Percentiles rank a stretch among this genome's conserved stretches.
These are phyloP conservation scores for Vanderwaltozyma tropicalis DNA, from an alignment of 805 yeast species.

Conservation along the genomic window DNA sequence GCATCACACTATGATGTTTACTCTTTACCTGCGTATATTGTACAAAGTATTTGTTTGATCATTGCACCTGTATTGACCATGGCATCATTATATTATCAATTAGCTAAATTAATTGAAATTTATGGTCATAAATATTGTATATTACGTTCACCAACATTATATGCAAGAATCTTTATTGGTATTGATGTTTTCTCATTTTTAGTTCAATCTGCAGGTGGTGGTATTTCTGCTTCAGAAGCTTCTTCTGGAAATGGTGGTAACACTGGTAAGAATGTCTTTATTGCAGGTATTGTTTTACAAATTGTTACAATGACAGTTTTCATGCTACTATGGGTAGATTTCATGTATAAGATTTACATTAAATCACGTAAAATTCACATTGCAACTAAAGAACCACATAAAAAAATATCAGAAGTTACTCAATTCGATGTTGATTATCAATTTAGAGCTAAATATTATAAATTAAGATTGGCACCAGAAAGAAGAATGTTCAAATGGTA, in stretches of 20 bases:
- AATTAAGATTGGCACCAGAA: slow-evolving; percentile 22
- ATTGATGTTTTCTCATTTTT: slow-evolving; percentile 57
- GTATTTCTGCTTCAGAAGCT: slow-evolving; percentile 44
- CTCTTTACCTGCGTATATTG: slow-evolving; percentile 36
- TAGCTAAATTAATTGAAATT: slow-evolving; percentile 57
- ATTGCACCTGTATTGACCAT: slow-evolving; percentile 75
- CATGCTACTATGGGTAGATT: slow-evolving; percentile 38
- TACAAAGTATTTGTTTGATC: slow-evolving; percentile 61
- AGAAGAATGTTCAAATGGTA: slow-evolving; percentile 32
- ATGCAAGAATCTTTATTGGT: slow-evolving; percentile 49
- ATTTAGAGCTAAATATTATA: slow-evolving; percentile 19
- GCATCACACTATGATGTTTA: slow-evolving; percentile 32
- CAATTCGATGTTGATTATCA: slow-evolving; percentile 15
- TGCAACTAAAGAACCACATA: slow-evolving; percentile 8
- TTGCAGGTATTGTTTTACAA: slow-evolving; percentile 72
- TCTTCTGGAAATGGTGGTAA: slow-evolving; percentile 16
- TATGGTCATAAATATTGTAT: slow-evolving; percentile 46
- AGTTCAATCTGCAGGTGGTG: slow-evolving; percentile 73
- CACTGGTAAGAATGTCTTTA: slow-evolving; percentile 38
- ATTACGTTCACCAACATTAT: slow-evolving; percentile 26
- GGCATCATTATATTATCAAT: slow-evolving; percentile 70
- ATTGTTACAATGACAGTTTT: slow-evolving; percentile 60
- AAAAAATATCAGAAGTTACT: slow-evolving; percentile 9
- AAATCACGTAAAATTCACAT: slow-evolving; percentile 18
- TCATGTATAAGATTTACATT: slow-evolving; percentile 34